Evolutionary conservation across 805 yeast species (phyloP).

Genomic region (Huiozyma sinensis): DNA sequence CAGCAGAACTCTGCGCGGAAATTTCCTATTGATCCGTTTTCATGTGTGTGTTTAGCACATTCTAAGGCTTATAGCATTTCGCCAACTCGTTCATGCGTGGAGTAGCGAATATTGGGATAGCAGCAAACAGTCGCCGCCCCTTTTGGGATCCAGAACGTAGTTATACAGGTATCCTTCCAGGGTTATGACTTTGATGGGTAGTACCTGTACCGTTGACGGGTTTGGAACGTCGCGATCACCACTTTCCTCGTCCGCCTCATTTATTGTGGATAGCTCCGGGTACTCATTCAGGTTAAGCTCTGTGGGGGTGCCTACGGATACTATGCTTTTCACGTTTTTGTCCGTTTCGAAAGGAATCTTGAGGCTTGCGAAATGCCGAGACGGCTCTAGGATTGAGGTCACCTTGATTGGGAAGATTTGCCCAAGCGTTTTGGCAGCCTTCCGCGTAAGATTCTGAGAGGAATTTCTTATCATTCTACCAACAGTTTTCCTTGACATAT

Average conservation of each 20-base stretch:
- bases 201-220: conserved; percentile 23
- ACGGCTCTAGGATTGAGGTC: conserved; percentile 76
- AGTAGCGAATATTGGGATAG: conserved; percentile 55
- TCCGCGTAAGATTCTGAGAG: conserved; percentile 65
- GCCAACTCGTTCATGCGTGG: conserved; percentile 4
- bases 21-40: too few relatives aligned
- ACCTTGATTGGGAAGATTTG: conserved; percentile 70
- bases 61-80: too few relatives aligned
- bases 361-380: conserved; percentile 83
- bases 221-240: not conserved
- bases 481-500: conserved; percentile 57
- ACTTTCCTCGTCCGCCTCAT: conserved; percentile 3
- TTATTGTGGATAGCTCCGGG: conserved; percentile 20
- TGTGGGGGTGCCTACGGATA: conserved; percentile 28
- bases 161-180: conserved; percentile 72
- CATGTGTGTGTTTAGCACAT: too few relatives aligned
- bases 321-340: conserved; percentile 12
- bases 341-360: conserved; percentile 45
- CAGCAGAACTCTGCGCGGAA: not conserved
- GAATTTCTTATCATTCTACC: conserved; percentile 69
- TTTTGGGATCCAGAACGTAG: conserved; percentile 70
- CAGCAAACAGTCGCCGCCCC: conserved; percentile 88
- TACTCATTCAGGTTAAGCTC: conserved; percentile 20
- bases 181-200: conserved; percentile 55
- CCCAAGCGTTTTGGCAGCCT: conserved; percentile 82